phyloP scores from a whole-genome alignment of 106 monocot genomes.

The Chionographis japonica region DNA sequence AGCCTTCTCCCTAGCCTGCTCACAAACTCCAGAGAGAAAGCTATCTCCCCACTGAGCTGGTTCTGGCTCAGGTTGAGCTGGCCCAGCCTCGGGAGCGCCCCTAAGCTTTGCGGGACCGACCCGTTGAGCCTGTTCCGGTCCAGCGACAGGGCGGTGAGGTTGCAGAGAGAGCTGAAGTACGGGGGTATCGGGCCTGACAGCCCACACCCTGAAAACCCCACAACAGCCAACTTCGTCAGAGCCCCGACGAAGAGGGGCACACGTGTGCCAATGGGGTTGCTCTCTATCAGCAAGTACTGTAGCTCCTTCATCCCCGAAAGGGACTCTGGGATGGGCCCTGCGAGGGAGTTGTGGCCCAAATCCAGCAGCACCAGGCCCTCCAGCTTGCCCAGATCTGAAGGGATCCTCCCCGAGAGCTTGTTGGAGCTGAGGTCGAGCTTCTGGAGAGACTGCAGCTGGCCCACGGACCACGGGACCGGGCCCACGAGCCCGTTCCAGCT shows the following conservation, averaged over 20 bases:
- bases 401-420: slow-evolving; percentile 36
- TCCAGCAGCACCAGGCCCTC: slow-evolving; percentile 47
- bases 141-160: slow-evolving; percentile 42
- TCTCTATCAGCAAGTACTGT: slow-evolving; percentile 54
- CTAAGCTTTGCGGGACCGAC: slow-evolving; percentile 38
- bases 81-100: slow-evolving; percentile 35
- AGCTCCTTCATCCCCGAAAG: slow-evolving; percentile 26
- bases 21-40: slow-evolving; percentile 45
- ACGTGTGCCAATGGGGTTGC: slow-evolving; percentile 36
- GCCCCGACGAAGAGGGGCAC: slow-evolving; percentile 38
- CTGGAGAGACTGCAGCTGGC: slow-evolving; percentile 29
- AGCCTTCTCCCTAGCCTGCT: slow-evolving; percentile 53
- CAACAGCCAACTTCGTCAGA: slow-evolving; percentile 30
- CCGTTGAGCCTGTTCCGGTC: slow-evolving; percentile 60
- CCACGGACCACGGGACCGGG: slow-evolving; percentile 31
- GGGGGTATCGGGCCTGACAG: slow-evolving; percentile 41
- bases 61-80: slow-evolving; percentile 73
- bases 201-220: slow-evolving; percentile 54
- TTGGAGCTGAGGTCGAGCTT: slow-evolving; percentile 68
- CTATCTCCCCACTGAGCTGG: slow-evolving; percentile 47
- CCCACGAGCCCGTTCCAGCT: slow-evolving; percentile 49
- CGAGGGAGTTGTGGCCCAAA: slow-evolving; percentile 43
- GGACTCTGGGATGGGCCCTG: slow-evolving; percentile 43
- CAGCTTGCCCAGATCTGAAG: slow-evolving; percentile 27
- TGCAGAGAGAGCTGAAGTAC: slow-evolving; percentile 17